Evolutionary conservation across 805 yeast genomes (phyloP).

Genomic region (Wickerhamiella occidentalis): DNA sequence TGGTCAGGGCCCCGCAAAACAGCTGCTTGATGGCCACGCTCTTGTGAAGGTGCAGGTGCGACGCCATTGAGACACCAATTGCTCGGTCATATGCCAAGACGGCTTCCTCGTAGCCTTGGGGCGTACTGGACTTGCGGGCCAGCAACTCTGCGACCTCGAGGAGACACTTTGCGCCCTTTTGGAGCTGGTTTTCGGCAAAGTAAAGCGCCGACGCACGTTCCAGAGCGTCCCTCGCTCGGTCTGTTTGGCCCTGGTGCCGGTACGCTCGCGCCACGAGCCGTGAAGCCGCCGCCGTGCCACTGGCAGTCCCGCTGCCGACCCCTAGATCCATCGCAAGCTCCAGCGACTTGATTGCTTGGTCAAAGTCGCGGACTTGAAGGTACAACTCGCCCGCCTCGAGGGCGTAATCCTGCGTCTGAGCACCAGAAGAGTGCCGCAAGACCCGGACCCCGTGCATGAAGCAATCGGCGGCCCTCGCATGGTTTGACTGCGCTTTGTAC

Average conservation of each 20-base stretch:
- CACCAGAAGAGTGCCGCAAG: background rate
- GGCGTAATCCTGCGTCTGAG: slow-evolving; percentile 7
- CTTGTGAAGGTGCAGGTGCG: slow-evolving; percentile 8
- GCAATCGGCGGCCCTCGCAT: slow-evolving; percentile 6
- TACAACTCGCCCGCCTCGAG: slow-evolving; percentile 15
- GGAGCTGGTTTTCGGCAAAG: background rate
- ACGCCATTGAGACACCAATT: background rate
- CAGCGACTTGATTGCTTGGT: slow-evolving; percentile 14
- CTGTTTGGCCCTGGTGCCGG: slow-evolving; percentile 14
- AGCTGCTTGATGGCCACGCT: slow-evolving; percentile 14
- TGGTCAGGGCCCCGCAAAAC: slow-evolving; percentile 16
- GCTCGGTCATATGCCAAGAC: slow-evolving; percentile 6
- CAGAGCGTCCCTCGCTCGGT: slow-evolving; percentile 1
- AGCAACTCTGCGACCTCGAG: slow-evolving; percentile 6
- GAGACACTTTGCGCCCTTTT: background rate
- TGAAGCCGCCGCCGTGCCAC: slow-evolving; percentile 13
- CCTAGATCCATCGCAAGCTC: slow-evolving; percentile 13
- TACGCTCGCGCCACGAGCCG: slow-evolving; percentile 12
- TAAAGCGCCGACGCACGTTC: slow-evolving; percentile 7
- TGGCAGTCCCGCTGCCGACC: slow-evolving; percentile 14
- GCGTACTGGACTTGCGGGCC: background rate
- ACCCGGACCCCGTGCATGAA: background rate
- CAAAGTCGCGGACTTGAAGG: slow-evolving; percentile 9
- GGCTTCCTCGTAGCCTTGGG: background rate
- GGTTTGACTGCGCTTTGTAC: background rate